These are phyloP conservation scores for Nitzschia sp. DNA, from an alignment of 108 stramenopile species.

Conservation along the genomic window DNA sequence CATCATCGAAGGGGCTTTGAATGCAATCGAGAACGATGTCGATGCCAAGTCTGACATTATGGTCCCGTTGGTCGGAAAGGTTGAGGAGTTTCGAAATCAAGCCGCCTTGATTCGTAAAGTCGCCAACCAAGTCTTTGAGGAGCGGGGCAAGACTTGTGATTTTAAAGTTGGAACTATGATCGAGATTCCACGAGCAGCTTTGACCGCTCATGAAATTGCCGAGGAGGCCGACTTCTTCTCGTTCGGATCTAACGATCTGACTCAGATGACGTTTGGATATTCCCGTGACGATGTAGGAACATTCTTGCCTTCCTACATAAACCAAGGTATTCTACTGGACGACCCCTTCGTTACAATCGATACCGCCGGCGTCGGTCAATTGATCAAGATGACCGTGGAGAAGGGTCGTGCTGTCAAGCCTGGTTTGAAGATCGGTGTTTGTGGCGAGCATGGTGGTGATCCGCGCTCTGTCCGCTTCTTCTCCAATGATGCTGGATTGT, in stretches of 20 bases:
- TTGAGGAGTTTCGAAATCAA: conserved; percentile 65
- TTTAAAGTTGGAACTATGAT: conserved; percentile 91
- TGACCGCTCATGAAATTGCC: conserved; percentile 75
- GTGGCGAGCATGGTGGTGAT: conserved; percentile 86
- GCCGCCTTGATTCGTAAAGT: conserved; percentile 55
- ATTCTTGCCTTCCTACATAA: conserved; percentile 72
- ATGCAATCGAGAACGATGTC: conserved; percentile 54
- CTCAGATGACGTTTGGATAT: conserved; percentile 84
- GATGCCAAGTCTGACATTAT: conserved; percentile 64
- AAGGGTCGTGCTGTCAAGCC: conserved; percentile 53
- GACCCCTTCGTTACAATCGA: conserved; percentile 87
- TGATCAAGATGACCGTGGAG: conserved; percentile 58
- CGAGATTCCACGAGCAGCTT: conserved; percentile 85
- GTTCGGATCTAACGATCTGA: conserved; percentile 88
- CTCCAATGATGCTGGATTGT: conserved; percentile 52
- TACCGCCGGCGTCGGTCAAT: conserved; percentile 69
- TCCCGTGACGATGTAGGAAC: conserved; percentile 84
- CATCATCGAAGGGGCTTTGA: conserved; percentile 63
- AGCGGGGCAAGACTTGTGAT: conserved; percentile 50
- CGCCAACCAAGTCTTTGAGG: conserved; percentile 47
- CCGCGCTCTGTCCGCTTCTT: conserved; percentile 74
- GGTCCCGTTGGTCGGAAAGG: conserved; percentile 67
- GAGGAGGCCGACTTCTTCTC: conserved; percentile 75
- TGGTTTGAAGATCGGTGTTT: conserved; percentile 63
- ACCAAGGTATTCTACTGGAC: conserved; percentile 54